Percentiles rank a stretch among this genome's conserved stretches.
These are phyloP conservation scores for Alternaria ethzedia DNA, from an alignment of 2,329 filamentous ascomycete species.

Conservation along the genomic window DNA sequence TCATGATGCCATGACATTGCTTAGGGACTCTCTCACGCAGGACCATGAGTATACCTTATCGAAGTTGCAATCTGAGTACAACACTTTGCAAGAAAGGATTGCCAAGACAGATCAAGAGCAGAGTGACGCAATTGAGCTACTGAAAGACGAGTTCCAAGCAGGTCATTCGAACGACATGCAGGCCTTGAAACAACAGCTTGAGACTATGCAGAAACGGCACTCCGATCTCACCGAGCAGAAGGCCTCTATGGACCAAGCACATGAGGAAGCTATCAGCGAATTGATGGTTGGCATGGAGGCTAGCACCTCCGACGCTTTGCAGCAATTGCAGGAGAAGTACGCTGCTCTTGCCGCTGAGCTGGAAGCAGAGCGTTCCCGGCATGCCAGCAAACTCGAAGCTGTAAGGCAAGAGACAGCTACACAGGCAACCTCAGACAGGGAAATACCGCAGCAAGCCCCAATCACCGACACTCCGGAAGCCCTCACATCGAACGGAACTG, in stretches of 20 bases:
- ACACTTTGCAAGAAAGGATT: constrained; percentile 29
- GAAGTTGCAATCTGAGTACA: constrained; percentile 35
- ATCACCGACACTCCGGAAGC: constrained; percentile 13
- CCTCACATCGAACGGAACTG: constrained; percentile 14
- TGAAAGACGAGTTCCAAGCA: constrained; percentile 38
- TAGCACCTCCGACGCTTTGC: constrained; percentile 39
- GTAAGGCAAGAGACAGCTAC: constrained; percentile 23
- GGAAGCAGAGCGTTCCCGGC: constrained; percentile 22
- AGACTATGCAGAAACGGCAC: constrained; percentile 35
- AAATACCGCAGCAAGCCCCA: constrained; percentile 26
- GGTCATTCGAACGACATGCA: constrained; percentile 37
- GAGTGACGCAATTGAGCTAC: constrained; percentile 37
- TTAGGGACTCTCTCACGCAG: constrained; percentile 35
- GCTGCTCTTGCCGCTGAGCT: constrained; percentile 33
- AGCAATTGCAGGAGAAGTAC: constrained; percentile 43
- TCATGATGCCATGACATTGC: constrained; percentile 30
- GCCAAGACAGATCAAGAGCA: constrained; percentile 38
- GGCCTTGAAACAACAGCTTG: constrained; percentile 33
- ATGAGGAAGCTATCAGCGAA: constrained; percentile 46
- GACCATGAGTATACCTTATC: constrained; percentile 33
- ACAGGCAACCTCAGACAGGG: constrained; percentile 20
- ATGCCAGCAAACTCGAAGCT: constrained; percentile 30
- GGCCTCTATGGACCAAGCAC: constrained; percentile 34
- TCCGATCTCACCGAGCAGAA: constrained; percentile 39
- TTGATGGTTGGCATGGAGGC: constrained; percentile 45